Base-by-base conservation (phyloP, 2,329 filamentous ascomycete genomes). In the Aspergillus sojae region DNA sequence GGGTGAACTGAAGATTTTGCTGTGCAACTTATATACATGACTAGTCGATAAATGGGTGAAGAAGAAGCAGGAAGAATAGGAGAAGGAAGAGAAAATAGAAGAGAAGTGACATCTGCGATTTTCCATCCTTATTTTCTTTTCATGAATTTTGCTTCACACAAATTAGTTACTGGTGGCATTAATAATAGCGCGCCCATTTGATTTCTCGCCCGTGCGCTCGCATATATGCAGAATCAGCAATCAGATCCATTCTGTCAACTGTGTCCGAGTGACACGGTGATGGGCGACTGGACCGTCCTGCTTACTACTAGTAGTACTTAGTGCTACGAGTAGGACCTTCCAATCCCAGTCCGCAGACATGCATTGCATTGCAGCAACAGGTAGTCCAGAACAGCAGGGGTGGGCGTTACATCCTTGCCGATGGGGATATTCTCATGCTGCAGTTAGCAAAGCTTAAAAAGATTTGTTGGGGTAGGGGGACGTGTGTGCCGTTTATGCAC, bases 1-100 rank as follows among this genome's bases (percentile, higher is more conserved):
- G 60, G 55, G 60, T 63, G 63, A 60, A 48, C 60, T 59, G 65
- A 65, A 69, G 65, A 57, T 64, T 64, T n/a, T 19, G 64, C 30
- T 50, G 67, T 66, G 65, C 59, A 62, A 67, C 64, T n/a, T 4
- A 41, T 5, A 41, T 41, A 14, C 57, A 50, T 14, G 2, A 7
- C 26, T 19, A 12, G 16, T 41, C 9, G 19, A 30, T 7, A 5
- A 30, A 30, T 5, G 11, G 21, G 21, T 1, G 26, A n/a, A 1
- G 14, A 53, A 55, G 50, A 58, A 12, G 39, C 57, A 21, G 43
- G 34, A 58, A 11, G 32, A 7, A 50, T 26, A n/a, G 19, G 39
- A 6, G 4, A 41, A 36, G 34, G 39, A 41, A 9, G 39, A 41
- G 39, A 19, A 41, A n/a, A 41, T 7, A 14, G 23, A 48, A 16